A percentile compares a stretch with the other conserved stretches of the same genome.
Evolutionary conservation across 2,329 filamentous ascomycete species (phyloP).

Genomic region (Penicillium sclerotiorum): DNA sequence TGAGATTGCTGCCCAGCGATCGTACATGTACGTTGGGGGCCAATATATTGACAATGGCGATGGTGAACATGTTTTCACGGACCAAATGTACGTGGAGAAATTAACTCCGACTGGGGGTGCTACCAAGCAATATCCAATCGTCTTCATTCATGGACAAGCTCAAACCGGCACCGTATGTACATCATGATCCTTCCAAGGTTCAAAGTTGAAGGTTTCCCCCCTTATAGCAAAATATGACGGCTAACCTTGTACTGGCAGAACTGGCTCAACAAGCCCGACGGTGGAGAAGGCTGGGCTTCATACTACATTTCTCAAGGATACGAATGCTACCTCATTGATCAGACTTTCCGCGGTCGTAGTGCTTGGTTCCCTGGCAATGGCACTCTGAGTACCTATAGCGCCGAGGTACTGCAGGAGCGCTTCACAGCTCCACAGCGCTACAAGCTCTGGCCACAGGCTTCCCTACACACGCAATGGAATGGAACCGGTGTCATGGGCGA

Average conservation of each 20-base stretch:
- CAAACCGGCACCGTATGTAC: slow-evolving; percentile 36
- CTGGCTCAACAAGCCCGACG: slow-evolving; percentile 54
- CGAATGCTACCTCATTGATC: slow-evolving; percentile 49
- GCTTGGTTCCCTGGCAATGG: slow-evolving; percentile 26
- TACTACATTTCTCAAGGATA: slow-evolving; percentile 52
- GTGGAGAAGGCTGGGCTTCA: slow-evolving; percentile 51
- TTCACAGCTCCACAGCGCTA: slow-evolving; percentile 41
- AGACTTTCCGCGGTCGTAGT: slow-evolving; percentile 41
- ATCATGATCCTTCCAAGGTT: too few species aligned
- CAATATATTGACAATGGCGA: slow-evolving; percentile 20
- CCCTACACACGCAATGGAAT: slow-evolving; percentile 48
- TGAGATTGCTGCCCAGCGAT: slow-evolving; percentile 15
- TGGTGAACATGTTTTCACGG: slow-evolving; percentile 25
- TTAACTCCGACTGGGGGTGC: slow-evolving; percentile 26
- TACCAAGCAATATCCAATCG: slow-evolving; percentile 31
- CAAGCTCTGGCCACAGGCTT: slow-evolving; percentile 46
- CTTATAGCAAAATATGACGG: slow-evolving; percentile 1
- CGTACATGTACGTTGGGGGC: slow-evolving; percentile 37
- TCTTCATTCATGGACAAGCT: slow-evolving; percentile 35
- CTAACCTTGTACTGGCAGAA: slow-evolving; percentile 31
- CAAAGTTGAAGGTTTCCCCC: not conserved
- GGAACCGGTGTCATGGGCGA: slow-evolving; percentile 44
- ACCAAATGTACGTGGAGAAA: slow-evolving; percentile 42
- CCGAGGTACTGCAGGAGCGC: slow-evolving; percentile 29
- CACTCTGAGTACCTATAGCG: slow-evolving; percentile 17